A percentile compares a stretch with the other conserved stretches of the same genome.
Conservation (phyloP, 495 filamentous ascomycete genomes). For the Penicillium pulvis region DNA sequence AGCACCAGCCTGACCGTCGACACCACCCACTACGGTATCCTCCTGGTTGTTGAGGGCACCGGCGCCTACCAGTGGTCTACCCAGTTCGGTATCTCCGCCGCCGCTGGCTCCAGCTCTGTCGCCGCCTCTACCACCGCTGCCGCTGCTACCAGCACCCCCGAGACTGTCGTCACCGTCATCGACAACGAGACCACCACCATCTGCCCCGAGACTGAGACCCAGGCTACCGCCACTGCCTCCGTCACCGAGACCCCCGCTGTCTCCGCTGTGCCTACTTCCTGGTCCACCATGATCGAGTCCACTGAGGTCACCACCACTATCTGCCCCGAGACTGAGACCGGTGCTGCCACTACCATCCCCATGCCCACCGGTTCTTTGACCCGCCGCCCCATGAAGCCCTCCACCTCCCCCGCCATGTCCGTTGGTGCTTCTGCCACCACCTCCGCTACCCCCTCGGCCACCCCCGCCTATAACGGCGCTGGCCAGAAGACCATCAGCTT, state of each 20-base stretch:
- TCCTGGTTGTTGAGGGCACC: slow-evolving; percentile 62
- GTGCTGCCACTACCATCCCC: slow-evolving; percentile 15
- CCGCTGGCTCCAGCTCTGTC: slow-evolving; percentile 42
- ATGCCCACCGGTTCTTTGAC: slow-evolving; percentile 30
- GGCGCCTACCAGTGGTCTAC: slow-evolving; percentile 69
- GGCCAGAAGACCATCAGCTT: slow-evolving; percentile 47
- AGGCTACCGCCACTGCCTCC: slow-evolving; percentile 19
- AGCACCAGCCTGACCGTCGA: slow-evolving; percentile 48
- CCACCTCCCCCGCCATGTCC: slow-evolving; percentile 12
- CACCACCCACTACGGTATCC: slow-evolving; percentile 62
- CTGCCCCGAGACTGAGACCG: slow-evolving; percentile 24
- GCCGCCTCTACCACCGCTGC: slow-evolving; percentile 16
- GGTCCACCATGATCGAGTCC: slow-evolving; percentile 3
- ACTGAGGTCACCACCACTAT: slow-evolving; percentile 27
- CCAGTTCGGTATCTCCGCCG: slow-evolving; percentile 64
- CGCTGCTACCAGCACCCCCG: slow-evolving; percentile 20
- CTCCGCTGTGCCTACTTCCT: slow-evolving; percentile 6
- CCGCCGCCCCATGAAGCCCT: slow-evolving; percentile 15
- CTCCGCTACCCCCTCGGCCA: slow-evolving; percentile 21
- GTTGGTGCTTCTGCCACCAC: slow-evolving; percentile 13
- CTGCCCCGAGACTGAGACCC: slow-evolving; percentile 24
- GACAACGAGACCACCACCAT: slow-evolving; percentile 24
- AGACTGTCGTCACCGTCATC: slow-evolving; percentile 27
- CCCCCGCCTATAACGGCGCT: slow-evolving; percentile 49
- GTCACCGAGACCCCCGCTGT: slow-evolving; percentile 1